Conservation (phyloP, 2,329 filamentous ascomycete genomes). For the Fusarium veterinarium region DNA sequence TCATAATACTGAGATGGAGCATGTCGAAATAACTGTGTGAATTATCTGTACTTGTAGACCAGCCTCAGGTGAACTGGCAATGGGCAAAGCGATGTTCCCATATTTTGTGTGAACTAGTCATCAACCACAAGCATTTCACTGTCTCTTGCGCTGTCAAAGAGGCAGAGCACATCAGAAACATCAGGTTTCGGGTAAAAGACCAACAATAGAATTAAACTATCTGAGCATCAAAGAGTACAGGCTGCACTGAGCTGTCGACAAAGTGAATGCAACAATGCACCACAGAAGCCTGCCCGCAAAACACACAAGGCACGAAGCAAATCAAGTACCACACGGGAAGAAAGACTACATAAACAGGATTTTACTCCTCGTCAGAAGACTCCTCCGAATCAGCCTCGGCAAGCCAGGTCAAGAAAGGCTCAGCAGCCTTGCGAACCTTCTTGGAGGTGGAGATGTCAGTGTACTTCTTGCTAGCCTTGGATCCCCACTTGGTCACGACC, state of each 20-base stretch:
- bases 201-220: conserved; percentile 33
- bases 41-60: conserved; percentile 8
- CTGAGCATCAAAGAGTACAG: conserved; percentile 34
- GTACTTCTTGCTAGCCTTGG: conserved; percentile 98
- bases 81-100: conserved; percentile 33
- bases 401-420: conserved; percentile 95
- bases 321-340: not conserved
- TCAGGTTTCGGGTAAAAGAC: not conserved
- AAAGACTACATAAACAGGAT: not conserved
- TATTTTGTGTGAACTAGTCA: not conserved
- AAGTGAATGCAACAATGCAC: conserved; percentile 7
- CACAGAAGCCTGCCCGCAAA: conserved; percentile 2
- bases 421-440: conserved; percentile 94
- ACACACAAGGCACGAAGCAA: conserved; percentile 1
- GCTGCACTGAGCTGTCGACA: conserved; percentile 11
- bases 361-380: conserved; percentile 66
- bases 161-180: not conserved
- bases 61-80: conserved; percentile 13
- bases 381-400: conserved; percentile 82
- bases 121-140: not conserved
- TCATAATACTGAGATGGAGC: conserved; percentile 2
- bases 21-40: not conserved
- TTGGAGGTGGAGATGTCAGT: conserved; percentile 89
- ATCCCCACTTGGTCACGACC: conserved; percentile 88
- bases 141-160: not conserved